Evolutionary conservation across 768 basidiomycete genomes (phyloP), one percentile per base, ranked within the genome.

Genomic region (Rhodotorula taiwanensis): DNA sequence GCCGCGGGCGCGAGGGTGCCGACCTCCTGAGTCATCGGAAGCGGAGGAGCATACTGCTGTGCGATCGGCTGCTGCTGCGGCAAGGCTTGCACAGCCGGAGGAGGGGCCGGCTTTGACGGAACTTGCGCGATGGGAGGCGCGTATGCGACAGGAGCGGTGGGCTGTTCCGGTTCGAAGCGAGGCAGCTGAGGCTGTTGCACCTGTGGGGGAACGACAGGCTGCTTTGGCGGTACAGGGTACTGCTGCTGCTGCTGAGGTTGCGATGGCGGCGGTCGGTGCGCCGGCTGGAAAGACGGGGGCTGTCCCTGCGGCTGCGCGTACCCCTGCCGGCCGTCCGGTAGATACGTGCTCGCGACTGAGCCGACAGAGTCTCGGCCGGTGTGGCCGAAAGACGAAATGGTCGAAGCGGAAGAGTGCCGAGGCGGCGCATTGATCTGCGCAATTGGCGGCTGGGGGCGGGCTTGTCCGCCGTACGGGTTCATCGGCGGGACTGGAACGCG

Each of bases 161-260:
- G 30, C 77, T 52, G 67, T 50, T 60, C 81, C 60, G 81, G 75
- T 67, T 66, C 77, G 49, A 50, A 60, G 36, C 34, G 48, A 3
- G 55, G 59, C 5, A 45, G 43, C 28, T 48, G 52, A 6, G 42
- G 16, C 49, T 60, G 64, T 18, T 48, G 53, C 25, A 53, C 33
- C 31, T 52, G 56, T n/a, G 30, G 33, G 18, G 47, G 20, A 13
- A 18, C 27, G 2, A 16, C 28, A 8, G 28, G 48, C 28, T 30
- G 28, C 48, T 16, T 45, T 62, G 63, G 21, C 41, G 55, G 28
- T 45, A 57, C 21, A 31, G 55, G 39, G 27, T 64, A 43, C 3
- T 31, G 18, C 52, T 58, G 47, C 59, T n/a, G 55, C 50, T 11
- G 44, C 45, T 52, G 54, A 25, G 36, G 69, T 11, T 34, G 62